phyloP scores from a whole-genome alignment of 345 rosid species.

The Trapa bicornis region DNA sequence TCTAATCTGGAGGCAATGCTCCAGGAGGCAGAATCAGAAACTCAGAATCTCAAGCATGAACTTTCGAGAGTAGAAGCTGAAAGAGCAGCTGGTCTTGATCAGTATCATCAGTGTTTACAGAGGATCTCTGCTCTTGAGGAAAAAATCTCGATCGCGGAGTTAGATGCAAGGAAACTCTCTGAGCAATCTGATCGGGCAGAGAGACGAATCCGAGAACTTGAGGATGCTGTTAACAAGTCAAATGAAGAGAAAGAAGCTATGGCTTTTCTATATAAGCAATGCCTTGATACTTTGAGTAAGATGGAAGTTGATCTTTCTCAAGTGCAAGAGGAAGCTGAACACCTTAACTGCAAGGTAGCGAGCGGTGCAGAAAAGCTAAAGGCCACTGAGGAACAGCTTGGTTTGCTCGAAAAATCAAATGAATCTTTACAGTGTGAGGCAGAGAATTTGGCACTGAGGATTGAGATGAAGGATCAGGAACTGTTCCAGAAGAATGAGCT shows the following conservation, averaged over 20 bases:
- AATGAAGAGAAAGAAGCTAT: slow-evolving; percentile 55
- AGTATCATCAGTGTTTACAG: slow-evolving; percentile 49
- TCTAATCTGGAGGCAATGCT: slow-evolving; percentile 37
- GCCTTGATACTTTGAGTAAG: slow-evolving; percentile 54
- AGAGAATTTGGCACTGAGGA: slow-evolving; percentile 37
- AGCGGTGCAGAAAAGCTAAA: slow-evolving; percentile 42
- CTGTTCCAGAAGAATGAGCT: slow-evolving; percentile 52
- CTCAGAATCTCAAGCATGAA: slow-evolving; percentile 42
- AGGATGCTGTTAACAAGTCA: slow-evolving; percentile 38
- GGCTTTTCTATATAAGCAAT: slow-evolving; percentile 40
- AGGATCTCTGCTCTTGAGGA: slow-evolving; percentile 48
- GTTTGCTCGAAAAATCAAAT: slow-evolving; percentile 50
- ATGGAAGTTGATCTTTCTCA: slow-evolving; percentile 48
- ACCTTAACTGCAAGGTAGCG: slow-evolving; percentile 45
- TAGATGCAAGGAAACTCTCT: slow-evolving; percentile 31
- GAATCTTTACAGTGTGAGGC: slow-evolving; percentile 56
- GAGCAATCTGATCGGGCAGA: slow-evolving; percentile 48
- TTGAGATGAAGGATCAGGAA: slow-evolving; percentile 55
- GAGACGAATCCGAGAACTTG: slow-evolving; percentile 40
- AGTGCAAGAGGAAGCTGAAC: slow-evolving; percentile 41
- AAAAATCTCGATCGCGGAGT: slow-evolving; percentile 50
- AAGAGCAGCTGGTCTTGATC: slow-evolving; percentile 44
- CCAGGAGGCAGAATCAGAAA: slow-evolving; percentile 52
- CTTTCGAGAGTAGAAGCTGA: slow-evolving; percentile 44
- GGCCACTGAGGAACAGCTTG: slow-evolving; percentile 41